Base-by-base conservation (phyloP, 2,329 filamentous ascomycete species). In the Rhinocladiella mackenziei region DNA sequence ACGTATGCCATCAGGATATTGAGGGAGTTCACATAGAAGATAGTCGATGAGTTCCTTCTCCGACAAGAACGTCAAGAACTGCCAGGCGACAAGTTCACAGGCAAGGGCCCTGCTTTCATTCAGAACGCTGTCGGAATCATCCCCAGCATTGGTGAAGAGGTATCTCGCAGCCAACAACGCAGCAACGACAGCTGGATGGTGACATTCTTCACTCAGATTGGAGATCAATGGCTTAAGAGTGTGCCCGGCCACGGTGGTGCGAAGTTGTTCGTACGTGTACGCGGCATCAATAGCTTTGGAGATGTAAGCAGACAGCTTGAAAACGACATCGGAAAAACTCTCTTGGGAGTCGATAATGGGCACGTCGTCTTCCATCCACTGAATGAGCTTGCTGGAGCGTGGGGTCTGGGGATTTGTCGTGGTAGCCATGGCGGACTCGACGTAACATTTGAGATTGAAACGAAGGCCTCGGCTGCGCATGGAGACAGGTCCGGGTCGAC, bases 41-140 rank as follows among this genome's bases (percentile, higher is more conserved):
- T 70, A 74, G 35, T 79, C 75, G 29, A 81, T 78, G 5, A 73
- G 69, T 45, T 81, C 77, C 20, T 69, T 62, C 42, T 77, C 71
- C 8, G 75, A 73, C 31, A 81, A 61, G 48, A 72, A 72, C 19
- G 73, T 73, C 17, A 81, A 61, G 45, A 79, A 80, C 39, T 78
- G 73, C 76, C 77, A 80, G n/a, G 77, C 77, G 5, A 80, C 72
- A 43, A 77, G 72, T 60, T 81, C 77, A 55, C 78, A 81, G 4
- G 77, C 77, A 56, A 72, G 69, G 10, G 73, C 77, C 51, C 76
- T 68, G 7, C 73, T 74, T 55, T 75, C 68, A 43, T 78, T 77
- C 19, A 80, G 63, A 1, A 74, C 76, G 45, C 73, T 70, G 48
- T 79, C 76, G 37, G 75, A 72, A 35, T 71, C 62, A 9, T 13